Conservation (phyloP, 257 asterid genomes). For the Fraxinus excelsior region DNA sequence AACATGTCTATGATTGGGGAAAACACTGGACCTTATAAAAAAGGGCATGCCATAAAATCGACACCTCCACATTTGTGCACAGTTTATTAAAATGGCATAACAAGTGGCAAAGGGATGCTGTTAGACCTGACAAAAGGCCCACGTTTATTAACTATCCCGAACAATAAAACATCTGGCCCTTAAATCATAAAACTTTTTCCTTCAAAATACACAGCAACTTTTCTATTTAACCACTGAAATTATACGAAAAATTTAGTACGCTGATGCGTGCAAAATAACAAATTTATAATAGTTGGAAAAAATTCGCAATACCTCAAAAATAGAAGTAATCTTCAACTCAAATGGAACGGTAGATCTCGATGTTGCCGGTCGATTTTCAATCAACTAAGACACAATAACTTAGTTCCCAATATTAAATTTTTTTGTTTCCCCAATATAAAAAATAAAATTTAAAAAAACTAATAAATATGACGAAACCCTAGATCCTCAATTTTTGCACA, state of each 20-base stretch:
- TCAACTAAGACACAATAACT: not conserved
- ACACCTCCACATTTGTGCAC: not conserved
- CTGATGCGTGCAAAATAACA: not conserved
- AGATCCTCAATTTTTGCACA: slow-evolving; percentile 14
- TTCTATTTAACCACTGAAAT: not conserved
- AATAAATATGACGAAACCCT: not conserved
- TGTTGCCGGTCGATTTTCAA: not conserved
- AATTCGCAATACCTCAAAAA: slow-evolving; percentile 10
- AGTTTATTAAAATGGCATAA: not conserved
- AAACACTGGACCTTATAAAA: not conserved
- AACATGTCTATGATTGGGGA: not conserved
- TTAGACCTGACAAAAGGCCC: not conserved
- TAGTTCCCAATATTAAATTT: not conserved
- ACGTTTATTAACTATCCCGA: not conserved
- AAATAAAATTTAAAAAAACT: not conserved
- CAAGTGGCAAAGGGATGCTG: not conserved
- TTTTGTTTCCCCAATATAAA: not conserved
- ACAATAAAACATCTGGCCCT: not conserved
- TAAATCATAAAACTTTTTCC: not conserved
- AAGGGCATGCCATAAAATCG: not conserved
- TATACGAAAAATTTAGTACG: not conserved
- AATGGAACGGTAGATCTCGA: slow-evolving; percentile 2
- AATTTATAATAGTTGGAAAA: not conserved
- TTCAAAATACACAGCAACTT: not conserved
- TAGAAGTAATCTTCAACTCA: slow-evolving; percentile 13